phyloP scores from a whole-genome alignment of 139 green algal genomes.

The Zygnema circumcarinatum region DNA sequence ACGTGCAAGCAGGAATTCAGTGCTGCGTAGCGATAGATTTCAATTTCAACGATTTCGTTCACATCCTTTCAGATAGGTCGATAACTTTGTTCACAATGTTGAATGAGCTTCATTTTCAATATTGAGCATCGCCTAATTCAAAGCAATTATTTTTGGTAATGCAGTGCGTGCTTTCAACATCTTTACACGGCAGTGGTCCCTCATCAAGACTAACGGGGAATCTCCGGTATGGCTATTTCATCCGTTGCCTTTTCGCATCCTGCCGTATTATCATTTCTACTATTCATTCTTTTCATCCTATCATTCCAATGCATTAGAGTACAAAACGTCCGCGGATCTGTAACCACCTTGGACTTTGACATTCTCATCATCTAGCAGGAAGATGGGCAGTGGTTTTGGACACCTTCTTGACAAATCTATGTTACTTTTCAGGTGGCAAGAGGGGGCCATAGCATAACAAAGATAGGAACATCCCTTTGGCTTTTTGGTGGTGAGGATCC shows the following conservation, averaged over 20 bases:
- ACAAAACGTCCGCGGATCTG: not conserved
- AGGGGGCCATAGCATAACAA: slow-evolving; percentile 76
- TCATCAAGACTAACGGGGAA: slow-evolving; percentile 28
- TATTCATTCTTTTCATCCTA: slow-evolving; percentile 5
- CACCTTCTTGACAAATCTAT: not conserved
- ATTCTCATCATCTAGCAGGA: no score
- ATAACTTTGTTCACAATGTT: no score
- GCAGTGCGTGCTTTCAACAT: slow-evolving; percentile 75
- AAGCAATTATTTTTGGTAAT: no score
- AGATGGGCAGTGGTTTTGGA: no score
- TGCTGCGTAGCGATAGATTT: no score
- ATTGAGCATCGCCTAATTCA: no score
- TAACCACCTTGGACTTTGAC: no score
- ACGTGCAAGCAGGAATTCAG: no score
- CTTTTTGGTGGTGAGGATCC: slow-evolving; percentile 64
- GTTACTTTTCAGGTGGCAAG: slow-evolving; percentile 55
- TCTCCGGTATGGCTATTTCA: slow-evolving; percentile 48
- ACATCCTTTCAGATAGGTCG: no score
- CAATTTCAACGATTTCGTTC: no score
- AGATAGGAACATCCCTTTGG: slow-evolving; percentile 66
- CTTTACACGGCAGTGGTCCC: slow-evolving; percentile 65
- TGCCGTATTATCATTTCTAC: not conserved
- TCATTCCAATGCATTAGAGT: slow-evolving; percentile 16
- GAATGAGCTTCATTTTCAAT: no score
- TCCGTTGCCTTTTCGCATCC: not conserved